Percentiles rank a stretch among this genome's conserved stretches.
Conservation (phyloP, 2,329 filamentous ascomycete species). For the Canariomyces notabilis region DNA sequence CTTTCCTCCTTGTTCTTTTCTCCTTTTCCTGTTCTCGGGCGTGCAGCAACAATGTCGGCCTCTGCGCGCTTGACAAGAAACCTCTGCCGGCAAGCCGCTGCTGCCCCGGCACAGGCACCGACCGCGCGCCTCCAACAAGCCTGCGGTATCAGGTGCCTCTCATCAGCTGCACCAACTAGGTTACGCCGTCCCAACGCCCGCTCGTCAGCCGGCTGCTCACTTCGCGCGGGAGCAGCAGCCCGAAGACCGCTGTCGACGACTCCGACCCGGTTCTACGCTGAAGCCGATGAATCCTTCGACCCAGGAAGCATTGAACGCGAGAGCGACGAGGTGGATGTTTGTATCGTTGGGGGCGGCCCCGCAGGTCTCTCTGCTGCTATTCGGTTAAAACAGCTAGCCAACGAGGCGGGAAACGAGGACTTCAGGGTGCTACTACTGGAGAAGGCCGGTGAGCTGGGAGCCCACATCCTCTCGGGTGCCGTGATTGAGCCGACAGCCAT, state of each 20-base stretch:
- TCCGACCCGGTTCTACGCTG: conserved; percentile 18
- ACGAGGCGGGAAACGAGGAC: conserved; percentile 89
- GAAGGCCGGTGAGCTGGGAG: conserved; percentile 91
- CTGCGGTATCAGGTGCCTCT: conserved; percentile 15
- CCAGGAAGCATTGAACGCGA: conserved; percentile 72
- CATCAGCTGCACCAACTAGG: conserved; percentile 11
- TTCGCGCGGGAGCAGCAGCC: background rate
- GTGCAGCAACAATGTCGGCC: conserved; percentile 24
- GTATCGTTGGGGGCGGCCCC: conserved; percentile 93
- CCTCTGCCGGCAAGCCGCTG: conserved; percentile 24
- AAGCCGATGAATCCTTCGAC: conserved; percentile 56
- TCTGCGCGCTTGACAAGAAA: conserved; percentile 26
- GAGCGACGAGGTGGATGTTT: conserved; percentile 90
- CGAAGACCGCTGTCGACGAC: conserved; percentile 21
- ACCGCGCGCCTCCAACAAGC: conserved; percentile 10
- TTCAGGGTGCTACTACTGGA: conserved; percentile 90
- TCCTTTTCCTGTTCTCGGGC: background rate
- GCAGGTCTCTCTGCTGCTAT: conserved; percentile 91
- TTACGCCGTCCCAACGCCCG: conserved; percentile 15
- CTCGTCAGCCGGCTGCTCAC: background rate
- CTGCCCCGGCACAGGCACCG: conserved; percentile 8
- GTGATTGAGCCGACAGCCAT: conserved; percentile 87
- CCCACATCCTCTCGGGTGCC: conserved; percentile 92
- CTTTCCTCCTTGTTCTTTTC: background rate
- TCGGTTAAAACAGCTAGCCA: conserved; percentile 89